Percentiles rank a stretch among this genome's conserved stretches.
These are phyloP conservation scores for Eimeria falciformis DNA, from an alignment of 169 alveolate genomes.

Conservation along the genomic window DNA sequence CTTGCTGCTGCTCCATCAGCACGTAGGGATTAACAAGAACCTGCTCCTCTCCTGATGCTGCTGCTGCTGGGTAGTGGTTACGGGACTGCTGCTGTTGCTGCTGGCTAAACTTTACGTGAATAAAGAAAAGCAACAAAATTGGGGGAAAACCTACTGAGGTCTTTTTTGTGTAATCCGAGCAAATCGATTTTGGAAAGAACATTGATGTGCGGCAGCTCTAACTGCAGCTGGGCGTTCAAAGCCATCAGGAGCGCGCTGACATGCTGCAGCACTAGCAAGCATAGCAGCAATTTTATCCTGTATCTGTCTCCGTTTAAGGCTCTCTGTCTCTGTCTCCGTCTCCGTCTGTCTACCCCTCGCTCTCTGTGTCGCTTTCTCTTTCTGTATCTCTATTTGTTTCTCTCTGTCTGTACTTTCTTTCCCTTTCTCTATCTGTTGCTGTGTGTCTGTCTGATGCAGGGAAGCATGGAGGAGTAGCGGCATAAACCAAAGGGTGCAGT, in stretches of 20 bases:
- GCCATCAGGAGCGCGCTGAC: slow-evolving; percentile 94
- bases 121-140: background rate
- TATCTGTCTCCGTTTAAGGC: background rate
- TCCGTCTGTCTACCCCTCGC: no score
- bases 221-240: slow-evolving; percentile 94
- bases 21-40: background rate
- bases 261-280: slow-evolving; percentile 82
- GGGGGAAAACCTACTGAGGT: slow-evolving; percentile 74
- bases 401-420: no score
- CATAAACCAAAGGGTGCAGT: no score
- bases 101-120: background rate
- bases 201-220: slow-evolving; percentile 96
- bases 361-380: no score
- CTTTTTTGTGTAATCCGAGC: slow-evolving; percentile 85
- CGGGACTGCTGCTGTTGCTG: background rate
- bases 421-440: no score
- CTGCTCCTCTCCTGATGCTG: background rate
- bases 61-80: background rate
- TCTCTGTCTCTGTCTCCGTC: no score
- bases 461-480: no score
- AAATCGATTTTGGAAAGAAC: slow-evolving; percentile 93
- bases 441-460: no score
- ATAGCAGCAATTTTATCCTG: background rate
- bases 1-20: background rate
- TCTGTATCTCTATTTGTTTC: no score